A percentile compares a stretch with the other conserved stretches of the same genome.
Evolutionary conservation across 2,329 filamentous ascomycete species (phyloP).

Genomic region (Microsporum audouinii): DNA sequence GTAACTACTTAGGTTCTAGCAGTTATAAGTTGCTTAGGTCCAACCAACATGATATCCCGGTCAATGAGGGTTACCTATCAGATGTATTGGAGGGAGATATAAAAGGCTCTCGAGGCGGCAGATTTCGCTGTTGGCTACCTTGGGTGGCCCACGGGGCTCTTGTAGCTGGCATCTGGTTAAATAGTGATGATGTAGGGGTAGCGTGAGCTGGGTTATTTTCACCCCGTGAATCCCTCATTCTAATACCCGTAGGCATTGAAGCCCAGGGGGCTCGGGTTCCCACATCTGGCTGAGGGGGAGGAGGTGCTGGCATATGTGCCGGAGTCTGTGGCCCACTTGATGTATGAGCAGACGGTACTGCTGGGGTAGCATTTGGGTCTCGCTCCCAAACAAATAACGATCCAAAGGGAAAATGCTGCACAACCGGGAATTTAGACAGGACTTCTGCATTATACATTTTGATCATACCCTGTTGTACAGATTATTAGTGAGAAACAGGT

Average conservation of each 20-base stretch:
- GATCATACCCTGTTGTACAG: constrained; percentile 65
- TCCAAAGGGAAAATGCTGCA: constrained; percentile 88
- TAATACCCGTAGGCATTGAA: not conserved
- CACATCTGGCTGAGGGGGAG: constrained; percentile 12
- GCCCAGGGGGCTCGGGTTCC: constrained; percentile 30
- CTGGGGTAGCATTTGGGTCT: constrained; percentile 49
- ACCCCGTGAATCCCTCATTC: constrained; percentile 5
- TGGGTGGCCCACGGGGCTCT: constrained; percentile 32
- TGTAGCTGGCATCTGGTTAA: constrained; percentile 16
- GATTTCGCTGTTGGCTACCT: constrained; percentile 1
- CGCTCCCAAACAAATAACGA: constrained; percentile 66
- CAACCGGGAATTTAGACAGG: constrained; percentile 88
- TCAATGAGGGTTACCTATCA: not conserved
- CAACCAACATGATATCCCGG: not conserved
- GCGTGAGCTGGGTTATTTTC: not conserved
- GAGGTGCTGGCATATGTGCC: not conserved
- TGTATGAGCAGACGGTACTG: constrained; percentile 46
- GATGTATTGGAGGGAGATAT: not conserved
- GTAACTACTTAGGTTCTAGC: not conserved
- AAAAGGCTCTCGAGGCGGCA: not conserved
- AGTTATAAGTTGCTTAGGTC: not conserved
- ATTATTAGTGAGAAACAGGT: not conserved
- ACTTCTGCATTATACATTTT: constrained; percentile 99
- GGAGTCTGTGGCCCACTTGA: constrained; percentile 8
- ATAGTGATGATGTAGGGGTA: not conserved